Percentiles rank a stretch among this genome's conserved stretches.
phyloP scores from a whole-genome alignment of 2,329 filamentous ascomycete species.

The Madurella fahalii region DNA sequence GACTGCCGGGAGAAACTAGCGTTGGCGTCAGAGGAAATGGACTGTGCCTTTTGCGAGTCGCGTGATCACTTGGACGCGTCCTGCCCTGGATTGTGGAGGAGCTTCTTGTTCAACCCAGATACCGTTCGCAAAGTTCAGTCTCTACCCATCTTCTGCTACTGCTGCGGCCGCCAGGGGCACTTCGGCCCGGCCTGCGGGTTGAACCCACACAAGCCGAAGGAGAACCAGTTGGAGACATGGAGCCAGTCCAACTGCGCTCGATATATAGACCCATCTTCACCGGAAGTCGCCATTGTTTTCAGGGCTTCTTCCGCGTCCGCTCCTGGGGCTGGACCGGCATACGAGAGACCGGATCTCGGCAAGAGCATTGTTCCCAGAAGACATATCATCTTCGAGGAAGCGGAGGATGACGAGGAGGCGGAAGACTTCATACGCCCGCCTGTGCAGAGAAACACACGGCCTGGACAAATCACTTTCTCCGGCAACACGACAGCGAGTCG shows the following conservation, averaged over 20 bases:
- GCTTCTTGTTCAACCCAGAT: slow-evolving; percentile 41
- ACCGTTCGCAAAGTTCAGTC: slow-evolving; percentile 45
- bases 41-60: slow-evolving; percentile 59
- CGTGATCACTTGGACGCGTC: slow-evolving; percentile 53
- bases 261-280: slow-evolving; percentile 47
- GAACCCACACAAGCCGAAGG: slow-evolving; percentile 22
- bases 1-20: slow-evolving; percentile 55
- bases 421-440: slow-evolving; percentile 36
- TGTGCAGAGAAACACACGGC: slow-evolving; percentile 29
- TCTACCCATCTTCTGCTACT: slow-evolving; percentile 52
- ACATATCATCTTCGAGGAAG: slow-evolving; percentile 44
- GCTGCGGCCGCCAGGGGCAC: slow-evolving; percentile 52
- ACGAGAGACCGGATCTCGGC: slow-evolving; percentile 24
- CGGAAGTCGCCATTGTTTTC: slow-evolving; percentile 36
- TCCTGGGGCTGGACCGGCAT: neutral
- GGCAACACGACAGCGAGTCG: slow-evolving; percentile 4
- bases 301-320: slow-evolving; percentile 7
- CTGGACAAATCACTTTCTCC: slow-evolving; percentile 28
- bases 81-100: slow-evolving; percentile 60
- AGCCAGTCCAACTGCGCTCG: slow-evolving; percentile 44
- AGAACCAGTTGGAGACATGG: slow-evolving; percentile 46
- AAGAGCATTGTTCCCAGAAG: slow-evolving; percentile 32
- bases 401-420: slow-evolving; percentile 42
- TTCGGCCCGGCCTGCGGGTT: slow-evolving; percentile 53
- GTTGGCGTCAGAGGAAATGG: slow-evolving; percentile 45